Conservation (phyloP, 768 basidiomycete genomes). For the Lenzites betulinus region DNA sequence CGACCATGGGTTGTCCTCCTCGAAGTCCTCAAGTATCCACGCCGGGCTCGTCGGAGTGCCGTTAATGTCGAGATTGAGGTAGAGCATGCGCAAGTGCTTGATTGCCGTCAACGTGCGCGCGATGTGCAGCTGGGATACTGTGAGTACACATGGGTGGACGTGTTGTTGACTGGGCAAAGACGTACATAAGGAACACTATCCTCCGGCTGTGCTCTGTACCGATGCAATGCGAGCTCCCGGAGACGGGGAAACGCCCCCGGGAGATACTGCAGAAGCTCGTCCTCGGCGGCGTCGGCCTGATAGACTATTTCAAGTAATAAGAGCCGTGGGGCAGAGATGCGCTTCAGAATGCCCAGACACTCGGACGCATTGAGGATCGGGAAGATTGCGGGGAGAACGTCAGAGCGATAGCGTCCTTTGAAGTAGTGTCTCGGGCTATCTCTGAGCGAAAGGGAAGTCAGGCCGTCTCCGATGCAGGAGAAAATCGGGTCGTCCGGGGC, state of each 20-base stretch:
- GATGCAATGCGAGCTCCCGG: background rate
- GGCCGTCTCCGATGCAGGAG: background rate
- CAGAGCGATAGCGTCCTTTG: background rate
- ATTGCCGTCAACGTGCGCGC: background rate
- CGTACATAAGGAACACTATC: background rate
- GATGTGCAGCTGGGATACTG: background rate
- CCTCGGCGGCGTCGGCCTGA: background rate
- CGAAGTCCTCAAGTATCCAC: too few relatives aligned
- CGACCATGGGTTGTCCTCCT: too few relatives aligned
- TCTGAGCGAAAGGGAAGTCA: slow-evolving; percentile 1
- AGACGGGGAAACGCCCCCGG: background rate
- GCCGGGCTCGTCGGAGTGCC: too few relatives aligned
- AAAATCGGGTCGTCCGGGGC: slow-evolving; percentile 5
- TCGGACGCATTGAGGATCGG: slow-evolving; percentile 1
- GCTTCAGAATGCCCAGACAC: background rate
- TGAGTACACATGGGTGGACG: background rate
- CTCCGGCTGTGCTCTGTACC: background rate
- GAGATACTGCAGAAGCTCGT: slow-evolving; percentile 1
- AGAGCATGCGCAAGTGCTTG: background rate
- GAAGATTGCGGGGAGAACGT: too few relatives aligned
- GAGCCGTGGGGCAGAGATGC: background rate
- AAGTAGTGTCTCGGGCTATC: background rate
- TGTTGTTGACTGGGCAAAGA: background rate
- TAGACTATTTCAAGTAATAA: background rate
- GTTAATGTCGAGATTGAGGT: background rate